Evolutionary conservation across 768 basidiomycete species (phyloP).

Genomic region (Coprinopsis marcescibilis): DNA sequence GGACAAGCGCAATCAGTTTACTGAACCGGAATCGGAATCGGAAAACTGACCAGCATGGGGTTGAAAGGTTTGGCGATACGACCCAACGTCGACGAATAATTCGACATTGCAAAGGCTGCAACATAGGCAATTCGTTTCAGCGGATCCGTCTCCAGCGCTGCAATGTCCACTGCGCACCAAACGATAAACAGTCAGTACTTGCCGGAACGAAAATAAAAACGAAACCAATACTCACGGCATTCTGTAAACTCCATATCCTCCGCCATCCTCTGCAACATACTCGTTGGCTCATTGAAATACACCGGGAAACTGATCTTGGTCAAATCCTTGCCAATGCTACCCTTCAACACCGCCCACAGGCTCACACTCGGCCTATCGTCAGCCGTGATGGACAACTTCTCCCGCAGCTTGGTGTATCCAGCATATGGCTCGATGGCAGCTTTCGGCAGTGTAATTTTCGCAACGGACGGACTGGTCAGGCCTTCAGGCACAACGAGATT

Average conservation of each 20-base stretch:
- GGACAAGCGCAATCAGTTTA: constrained; percentile 2
- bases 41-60: constrained; percentile 73
- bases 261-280: constrained; percentile 96
- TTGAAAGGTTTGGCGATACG: constrained; percentile 97
- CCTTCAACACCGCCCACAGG: constrained; percentile 92
- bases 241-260: constrained; percentile 99
- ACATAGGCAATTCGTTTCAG: constrained; percentile 85
- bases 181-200: neutral
- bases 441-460: constrained; percentile 18
- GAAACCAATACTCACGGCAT: constrained; percentile 54
- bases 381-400: constrained; percentile 47
- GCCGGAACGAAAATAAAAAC: constrained; percentile 1
- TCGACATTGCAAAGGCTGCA: constrained; percentile 96
- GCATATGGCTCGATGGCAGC: constrained; percentile 41
- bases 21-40: neutral
- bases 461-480: constrained; percentile 39
- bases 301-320: constrained; percentile 95
- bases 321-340: constrained; percentile 93
- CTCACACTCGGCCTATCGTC: constrained; percentile 87
- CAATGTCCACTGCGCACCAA: constrained; percentile 65
- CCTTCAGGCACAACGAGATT: constrained; percentile 66
- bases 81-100: constrained; percentile 94
- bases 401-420: constrained; percentile 64
- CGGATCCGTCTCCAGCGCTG: constrained; percentile 69
- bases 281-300: constrained; percentile 90